Evolutionary conservation across 345 rosid genomes (phyloP).

Genomic region (Diplotaxis tenuifolia): DNA sequence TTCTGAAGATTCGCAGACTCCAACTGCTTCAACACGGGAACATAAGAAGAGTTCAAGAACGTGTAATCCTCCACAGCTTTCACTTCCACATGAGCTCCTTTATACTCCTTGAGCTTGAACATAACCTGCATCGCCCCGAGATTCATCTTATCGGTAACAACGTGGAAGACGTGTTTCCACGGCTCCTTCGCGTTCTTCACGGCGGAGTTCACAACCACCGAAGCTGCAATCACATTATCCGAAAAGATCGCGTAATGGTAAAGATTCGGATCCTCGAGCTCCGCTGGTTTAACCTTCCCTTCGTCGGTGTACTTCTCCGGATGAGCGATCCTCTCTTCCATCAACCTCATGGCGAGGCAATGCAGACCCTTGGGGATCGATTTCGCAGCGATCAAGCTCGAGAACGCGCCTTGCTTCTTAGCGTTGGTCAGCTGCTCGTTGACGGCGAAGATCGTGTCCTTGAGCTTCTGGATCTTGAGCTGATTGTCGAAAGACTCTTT

Average conservation of each 20-base stretch:
- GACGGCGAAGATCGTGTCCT: slow-evolving; percentile 81
- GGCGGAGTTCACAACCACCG: slow-evolving; percentile 95
- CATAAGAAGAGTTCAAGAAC: slow-evolving; percentile 88
- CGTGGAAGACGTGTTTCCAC: slow-evolving; percentile 91
- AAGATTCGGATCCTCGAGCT: slow-evolving; percentile 78
- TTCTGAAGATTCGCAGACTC: slow-evolving; percentile 86
- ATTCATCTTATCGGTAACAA: slow-evolving; percentile 97
- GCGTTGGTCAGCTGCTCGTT: slow-evolving; percentile 91
- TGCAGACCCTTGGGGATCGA: slow-evolving; percentile 92
- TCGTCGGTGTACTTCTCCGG: slow-evolving; percentile 77
- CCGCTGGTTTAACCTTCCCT: slow-evolving; percentile 62
- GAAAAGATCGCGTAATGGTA: slow-evolving; percentile 40
- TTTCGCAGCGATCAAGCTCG: slow-evolving; percentile 93
- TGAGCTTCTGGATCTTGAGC: slow-evolving; percentile 91
- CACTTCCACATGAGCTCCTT: slow-evolving; percentile 89
- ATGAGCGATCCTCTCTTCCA: slow-evolving; percentile 91
- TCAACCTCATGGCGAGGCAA: slow-evolving; percentile 88
- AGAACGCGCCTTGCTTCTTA: slow-evolving; percentile 92
- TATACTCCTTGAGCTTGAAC: slow-evolving; percentile 88
- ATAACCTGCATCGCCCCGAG: slow-evolving; percentile 99
- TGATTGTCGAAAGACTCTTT: slow-evolving; percentile 97
- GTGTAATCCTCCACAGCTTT: slow-evolving; percentile 95
- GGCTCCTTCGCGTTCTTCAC: slow-evolving; percentile 94
- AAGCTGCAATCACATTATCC: slow-evolving; percentile 88
- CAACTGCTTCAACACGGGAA: slow-evolving; percentile 83